These are phyloP conservation scores for Dipodascus geniculatus DNA, from an alignment of 805 yeast genomes.

Conservation along the genomic window DNA sequence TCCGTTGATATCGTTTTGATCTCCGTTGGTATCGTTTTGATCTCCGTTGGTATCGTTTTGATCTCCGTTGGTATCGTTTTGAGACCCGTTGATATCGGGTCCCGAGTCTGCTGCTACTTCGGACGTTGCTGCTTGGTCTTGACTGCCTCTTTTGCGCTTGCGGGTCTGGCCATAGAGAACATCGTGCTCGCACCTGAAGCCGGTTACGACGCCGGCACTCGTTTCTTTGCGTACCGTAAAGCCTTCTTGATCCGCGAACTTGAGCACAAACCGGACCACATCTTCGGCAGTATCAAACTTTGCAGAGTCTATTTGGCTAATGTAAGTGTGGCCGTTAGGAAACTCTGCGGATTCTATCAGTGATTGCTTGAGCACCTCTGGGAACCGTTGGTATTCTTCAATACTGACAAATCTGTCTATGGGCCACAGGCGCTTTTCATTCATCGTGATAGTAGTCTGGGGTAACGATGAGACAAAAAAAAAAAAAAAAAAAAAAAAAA, in stretches of 20 bases:
- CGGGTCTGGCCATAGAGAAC: neutral
- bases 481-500: too few relatives aligned
- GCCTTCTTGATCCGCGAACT: neutral
- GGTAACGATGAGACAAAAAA: neutral
- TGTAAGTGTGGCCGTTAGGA: neutral
- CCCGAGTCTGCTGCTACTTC: neutral
- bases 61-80: neutral
- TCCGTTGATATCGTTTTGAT: too few relatives aligned
- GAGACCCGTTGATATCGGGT: neutral
- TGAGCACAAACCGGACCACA: neutral
- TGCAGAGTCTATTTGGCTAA: neutral
- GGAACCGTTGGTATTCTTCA: neutral
- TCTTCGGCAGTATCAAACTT: neutral
- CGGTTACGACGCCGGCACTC: neutral
- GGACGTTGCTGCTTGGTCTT: neutral
- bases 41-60: too few relatives aligned
- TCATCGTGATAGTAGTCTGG: neutral
- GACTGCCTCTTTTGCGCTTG: neutral
- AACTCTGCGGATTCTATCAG: neutral
- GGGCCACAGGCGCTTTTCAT: neutral
- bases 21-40: too few relatives aligned
- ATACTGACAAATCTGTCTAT: neutral
- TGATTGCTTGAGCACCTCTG: neutral
- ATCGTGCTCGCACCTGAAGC: neutral
- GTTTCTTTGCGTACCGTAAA: neutral